Base-by-base conservation (phyloP, 108 stramenopile genomes). In the Skeletonema potamos region DNA sequence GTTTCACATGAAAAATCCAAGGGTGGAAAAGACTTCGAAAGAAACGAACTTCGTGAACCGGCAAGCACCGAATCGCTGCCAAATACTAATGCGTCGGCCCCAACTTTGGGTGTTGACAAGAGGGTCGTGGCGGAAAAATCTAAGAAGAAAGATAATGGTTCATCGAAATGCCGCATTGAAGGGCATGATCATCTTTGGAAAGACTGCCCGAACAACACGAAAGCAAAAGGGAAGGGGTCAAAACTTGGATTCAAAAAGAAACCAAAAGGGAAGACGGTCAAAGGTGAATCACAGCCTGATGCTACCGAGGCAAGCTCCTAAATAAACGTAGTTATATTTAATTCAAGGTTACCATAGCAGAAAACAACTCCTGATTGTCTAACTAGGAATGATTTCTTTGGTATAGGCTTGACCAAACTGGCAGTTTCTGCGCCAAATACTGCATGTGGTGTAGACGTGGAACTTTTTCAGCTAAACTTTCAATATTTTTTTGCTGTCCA, bases 121-220 rank as follows among this genome's bases (percentile, higher is more conserved):
- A 51, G 48, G 22, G 22, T 22, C 18, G 18, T 22, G 4, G 48
- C 20, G n/a, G 48, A 51, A 5, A 51, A 51, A 51, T 51, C 48
- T 3, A 51, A 51, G 48, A 51, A 51, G 48, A 51, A 51, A 51
- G 22, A 8, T 20, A 51, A 22, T 6, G 48, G 48, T 51, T 9
- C 22, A 18, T 51, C 48, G 8, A 51, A 51, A 51, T 77, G 76
- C 24, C 54, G 76, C 24, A 70, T 77, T 28, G 46, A 44, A 7
- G 76, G 76, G 12, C 76, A 77, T 27, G 76, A 77, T 51, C 76
- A 77, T 56, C 68, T 70, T 15, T 77, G 76, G 76, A 68, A 67
- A 36, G 68, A 76, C 32, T 76, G 75, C 51, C 75, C 75, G 22
- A 76, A 76, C 51, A 76, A 76, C 39, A 41, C 39, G 0, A 41